Percentiles rank a stretch among this genome's conserved stretches.
These are phyloP conservation scores for Bruguiera hainesii DNA, from an alignment of 441 rosid genomes.

Conservation along the genomic window DNA sequence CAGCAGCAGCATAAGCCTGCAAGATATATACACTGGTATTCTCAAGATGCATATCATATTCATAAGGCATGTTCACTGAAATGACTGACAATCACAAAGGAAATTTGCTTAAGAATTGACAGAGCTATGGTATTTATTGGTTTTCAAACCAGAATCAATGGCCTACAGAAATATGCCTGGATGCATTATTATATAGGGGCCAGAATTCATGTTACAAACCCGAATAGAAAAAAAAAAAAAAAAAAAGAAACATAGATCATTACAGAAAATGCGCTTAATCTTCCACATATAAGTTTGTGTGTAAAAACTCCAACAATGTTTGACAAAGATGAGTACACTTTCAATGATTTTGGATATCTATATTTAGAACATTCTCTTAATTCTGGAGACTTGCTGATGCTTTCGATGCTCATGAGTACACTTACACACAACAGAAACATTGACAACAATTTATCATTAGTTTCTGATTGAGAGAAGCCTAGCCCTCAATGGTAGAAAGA, in stretches of 20 bases:
- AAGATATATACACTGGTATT: conserved; percentile 16
- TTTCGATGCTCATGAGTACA: not conserved
- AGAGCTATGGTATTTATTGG: not conserved
- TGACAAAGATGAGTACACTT: no score
- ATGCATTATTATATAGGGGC: no score
- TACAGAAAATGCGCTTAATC: not conserved
- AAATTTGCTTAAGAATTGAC: not conserved
- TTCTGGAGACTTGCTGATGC: not conserved
- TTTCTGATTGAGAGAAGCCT: no score
- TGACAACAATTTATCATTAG: no score
- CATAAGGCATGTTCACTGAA: not conserved
- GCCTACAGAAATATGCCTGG: no score
- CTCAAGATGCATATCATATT: conserved; percentile 10
- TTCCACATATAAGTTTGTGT: not conserved
- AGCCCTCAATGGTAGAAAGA: no score
- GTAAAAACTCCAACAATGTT: not conserved
- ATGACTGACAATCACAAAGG: conserved; percentile 3
- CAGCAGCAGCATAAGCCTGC: conserved; percentile 94
- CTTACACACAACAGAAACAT: no score
- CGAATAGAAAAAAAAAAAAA: not conserved
- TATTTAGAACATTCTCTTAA: not conserved
- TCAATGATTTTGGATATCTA: not conserved
- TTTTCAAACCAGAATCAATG: not conserved
- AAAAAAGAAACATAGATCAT: not conserved
- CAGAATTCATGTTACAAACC: not conserved